A percentile compares a stretch with the other conserved stretches of the same genome.
Conservation (phyloP, 1,139 yeast genomes). For the Hyphopichia wangnamkhiaoensis region DNA sequence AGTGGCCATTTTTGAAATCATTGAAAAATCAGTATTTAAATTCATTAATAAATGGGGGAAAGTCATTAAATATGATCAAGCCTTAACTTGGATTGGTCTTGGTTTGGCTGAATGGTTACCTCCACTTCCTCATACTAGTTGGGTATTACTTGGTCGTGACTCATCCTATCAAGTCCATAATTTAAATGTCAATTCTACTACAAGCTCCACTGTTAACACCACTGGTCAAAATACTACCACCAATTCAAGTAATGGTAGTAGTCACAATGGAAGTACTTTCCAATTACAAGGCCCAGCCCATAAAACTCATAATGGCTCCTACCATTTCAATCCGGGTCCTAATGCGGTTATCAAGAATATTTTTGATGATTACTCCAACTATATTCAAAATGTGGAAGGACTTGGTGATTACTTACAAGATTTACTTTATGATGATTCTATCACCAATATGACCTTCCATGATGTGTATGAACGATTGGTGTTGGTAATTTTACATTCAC, state of each 20-base stretch:
- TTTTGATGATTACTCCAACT: slow-evolving; percentile 50
- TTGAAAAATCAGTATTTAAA: slow-evolving; percentile 61
- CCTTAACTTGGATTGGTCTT: slow-evolving; percentile 84
- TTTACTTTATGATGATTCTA: slow-evolving; percentile 28
- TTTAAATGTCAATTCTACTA: slow-evolving; percentile 1
- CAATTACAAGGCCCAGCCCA: too few relatives aligned
- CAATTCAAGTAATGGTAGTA: not conserved
- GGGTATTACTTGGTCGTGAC: slow-evolving; percentile 48
- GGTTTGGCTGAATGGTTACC: slow-evolving; percentile 92
- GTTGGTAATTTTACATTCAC: slow-evolving; percentile 73
- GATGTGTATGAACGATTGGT: slow-evolving; percentile 77
- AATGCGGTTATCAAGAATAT: slow-evolving; percentile 39
- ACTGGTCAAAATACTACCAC: not conserved
- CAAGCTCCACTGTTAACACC: slow-evolving; percentile 5
- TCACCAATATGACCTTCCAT: slow-evolving; percentile 50
- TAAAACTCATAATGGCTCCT: too few relatives aligned
- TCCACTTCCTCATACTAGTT: slow-evolving; percentile 48
- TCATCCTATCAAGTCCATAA: slow-evolving; percentile 14
- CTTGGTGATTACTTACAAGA: slow-evolving; percentile 26
- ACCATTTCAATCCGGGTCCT: too few relatives aligned
- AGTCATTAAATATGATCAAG: slow-evolving; percentile 74
- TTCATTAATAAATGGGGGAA: slow-evolving; percentile 80
- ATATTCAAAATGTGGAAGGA: slow-evolving; percentile 35
- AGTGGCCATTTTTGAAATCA: slow-evolving; percentile 51
- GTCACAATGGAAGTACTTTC: not conserved